Percentiles rank a stretch among this genome's conserved stretches.
Conservation (phyloP, 768 basidiomycete genomes). For the Naganishia onofrii region DNA sequence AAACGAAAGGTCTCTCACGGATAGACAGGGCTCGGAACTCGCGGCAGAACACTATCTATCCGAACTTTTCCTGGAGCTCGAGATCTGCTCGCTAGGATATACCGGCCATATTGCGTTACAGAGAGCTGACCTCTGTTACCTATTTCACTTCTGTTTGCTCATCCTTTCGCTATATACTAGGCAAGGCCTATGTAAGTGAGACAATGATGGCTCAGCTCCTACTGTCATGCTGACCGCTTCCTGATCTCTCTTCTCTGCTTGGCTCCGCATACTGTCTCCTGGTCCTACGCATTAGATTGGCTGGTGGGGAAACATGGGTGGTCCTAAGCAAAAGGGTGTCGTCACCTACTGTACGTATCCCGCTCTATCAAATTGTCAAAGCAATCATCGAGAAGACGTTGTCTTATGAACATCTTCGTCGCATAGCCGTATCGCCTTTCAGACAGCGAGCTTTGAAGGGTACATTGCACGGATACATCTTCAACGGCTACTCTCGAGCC, state of each 20-base stretch:
- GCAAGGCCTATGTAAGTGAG: slow-evolving; percentile 73
- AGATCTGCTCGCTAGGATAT: neutral
- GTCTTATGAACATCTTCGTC: neutral
- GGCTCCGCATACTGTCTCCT: neutral
- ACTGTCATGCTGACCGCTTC: neutral
- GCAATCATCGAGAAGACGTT: no score
- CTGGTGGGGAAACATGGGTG: slow-evolving; percentile 84
- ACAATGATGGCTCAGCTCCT: neutral
- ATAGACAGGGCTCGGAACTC: neutral
- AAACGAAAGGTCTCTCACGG: neutral
- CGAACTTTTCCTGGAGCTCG: neutral
- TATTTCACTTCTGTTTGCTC: neutral
- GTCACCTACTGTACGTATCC: slow-evolving; percentile 70
- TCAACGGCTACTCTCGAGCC: slow-evolving; percentile 80
- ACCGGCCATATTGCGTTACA: neutral
- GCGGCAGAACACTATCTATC: no score
- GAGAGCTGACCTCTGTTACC: neutral
- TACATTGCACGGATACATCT: slow-evolving; percentile 70
- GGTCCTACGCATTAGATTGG: slow-evolving; percentile 59
- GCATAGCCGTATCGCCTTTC: slow-evolving; percentile 77
- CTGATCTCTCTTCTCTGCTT: no score
- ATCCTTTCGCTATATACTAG: slow-evolving; percentile 51
- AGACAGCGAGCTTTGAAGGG: slow-evolving; percentile 71
- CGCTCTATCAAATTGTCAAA: neutral
- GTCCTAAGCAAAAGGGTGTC: slow-evolving; percentile 72